phyloP scores from a whole-genome alignment of 1,284 basidiomycete genomes.

The Limonomyces culmigenus region DNA sequence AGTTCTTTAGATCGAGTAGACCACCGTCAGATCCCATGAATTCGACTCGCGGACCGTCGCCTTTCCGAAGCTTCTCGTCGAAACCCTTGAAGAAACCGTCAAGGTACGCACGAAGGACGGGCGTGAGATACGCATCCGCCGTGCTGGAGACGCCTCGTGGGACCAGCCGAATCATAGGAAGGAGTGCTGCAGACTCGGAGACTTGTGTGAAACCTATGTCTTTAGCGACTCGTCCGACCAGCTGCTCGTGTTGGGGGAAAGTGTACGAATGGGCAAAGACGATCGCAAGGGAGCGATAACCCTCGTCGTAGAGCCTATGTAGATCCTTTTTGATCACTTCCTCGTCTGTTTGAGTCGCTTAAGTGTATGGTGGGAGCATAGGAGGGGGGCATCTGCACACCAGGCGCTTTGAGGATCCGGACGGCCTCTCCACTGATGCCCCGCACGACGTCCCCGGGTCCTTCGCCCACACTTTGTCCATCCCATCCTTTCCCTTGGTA shows the following conservation, averaged over 20 bases:
- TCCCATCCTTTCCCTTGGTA: conserved; percentile 69
- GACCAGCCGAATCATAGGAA: conserved; percentile 94
- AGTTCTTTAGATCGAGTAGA: conserved; percentile 70
- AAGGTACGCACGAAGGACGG: conserved; percentile 75
- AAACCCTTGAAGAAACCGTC: conserved; percentile 88
- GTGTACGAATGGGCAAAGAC: conserved; percentile 89
- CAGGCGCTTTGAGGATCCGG: conserved; percentile 63
- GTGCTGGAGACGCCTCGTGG: conserved; percentile 85
- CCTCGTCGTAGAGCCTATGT: conserved; percentile 50
- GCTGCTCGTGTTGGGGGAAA: conserved; percentile 66
- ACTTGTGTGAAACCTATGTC: conserved; percentile 76
- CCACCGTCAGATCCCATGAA: conserved; percentile 88
- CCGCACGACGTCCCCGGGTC: conserved; percentile 61
- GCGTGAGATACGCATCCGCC: conserved; percentile 93
- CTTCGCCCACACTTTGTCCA: conserved; percentile 45
- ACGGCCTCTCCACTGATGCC: conserved; percentile 93
- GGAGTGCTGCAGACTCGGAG: conserved; percentile 74
- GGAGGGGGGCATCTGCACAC: conserved; percentile 15
- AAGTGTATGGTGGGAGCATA: neutral
- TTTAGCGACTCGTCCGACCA: conserved; percentile 59
- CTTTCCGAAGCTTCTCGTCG: conserved; percentile 42
- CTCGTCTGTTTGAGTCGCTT: conserved; percentile 31
- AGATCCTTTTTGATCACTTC: conserved; percentile 26
- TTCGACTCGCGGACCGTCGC: conserved; percentile 44
- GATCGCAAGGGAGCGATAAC: conserved; percentile 75